These are phyloP conservation scores for Amborella trichopoda DNA, from an alignment of 164 flowering plant genomes.

Conservation along the genomic window DNA sequence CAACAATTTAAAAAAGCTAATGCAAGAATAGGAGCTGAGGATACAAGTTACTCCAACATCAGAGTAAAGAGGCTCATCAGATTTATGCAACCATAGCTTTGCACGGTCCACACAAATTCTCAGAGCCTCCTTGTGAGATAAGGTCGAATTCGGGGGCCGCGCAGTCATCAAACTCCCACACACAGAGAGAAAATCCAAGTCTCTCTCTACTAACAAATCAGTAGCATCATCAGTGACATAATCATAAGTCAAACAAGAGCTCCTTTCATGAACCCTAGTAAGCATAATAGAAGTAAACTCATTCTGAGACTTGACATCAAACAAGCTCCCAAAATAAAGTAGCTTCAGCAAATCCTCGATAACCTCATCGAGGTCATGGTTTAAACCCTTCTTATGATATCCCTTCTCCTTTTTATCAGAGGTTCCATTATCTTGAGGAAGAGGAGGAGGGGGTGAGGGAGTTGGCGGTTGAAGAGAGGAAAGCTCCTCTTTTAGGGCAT, in stretches of 20 bases:
- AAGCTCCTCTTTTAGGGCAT: conserved; percentile 65
- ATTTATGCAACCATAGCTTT: conserved; percentile 58
- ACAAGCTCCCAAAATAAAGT: conserved; percentile 69
- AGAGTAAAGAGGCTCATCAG: conserved; percentile 48
- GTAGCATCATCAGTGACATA: conserved; percentile 88
- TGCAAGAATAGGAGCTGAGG: not conserved
- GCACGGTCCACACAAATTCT: conserved; percentile 70
- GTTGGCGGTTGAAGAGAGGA: conserved; percentile 12
- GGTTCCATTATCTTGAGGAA: not conserved
- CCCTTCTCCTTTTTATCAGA: not conserved
- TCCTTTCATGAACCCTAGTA: conserved; percentile 73
- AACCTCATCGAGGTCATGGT: not conserved
- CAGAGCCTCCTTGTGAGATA: conserved; percentile 78
- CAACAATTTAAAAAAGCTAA: not conserved
- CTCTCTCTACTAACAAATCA: conserved; percentile 68
- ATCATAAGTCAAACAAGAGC: conserved; percentile 88
- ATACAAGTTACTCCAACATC: conserved; percentile 55
- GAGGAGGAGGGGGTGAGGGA: conserved; percentile 1
- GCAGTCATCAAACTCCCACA: conserved; percentile 52
- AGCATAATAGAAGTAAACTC: conserved; percentile 69
- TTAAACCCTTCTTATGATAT: conserved; percentile 2
- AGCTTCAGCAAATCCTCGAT: conserved; percentile 62
- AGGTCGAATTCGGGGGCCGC: conserved; percentile 52
- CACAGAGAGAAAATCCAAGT: conserved; percentile 66
- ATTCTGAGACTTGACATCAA: conserved; percentile 68